Evolutionary conservation across 2,329 filamentous ascomycete genomes (phyloP), one percentile per base, ranked within the genome.

Genomic region (Alternaria novae-zelandiae): DNA sequence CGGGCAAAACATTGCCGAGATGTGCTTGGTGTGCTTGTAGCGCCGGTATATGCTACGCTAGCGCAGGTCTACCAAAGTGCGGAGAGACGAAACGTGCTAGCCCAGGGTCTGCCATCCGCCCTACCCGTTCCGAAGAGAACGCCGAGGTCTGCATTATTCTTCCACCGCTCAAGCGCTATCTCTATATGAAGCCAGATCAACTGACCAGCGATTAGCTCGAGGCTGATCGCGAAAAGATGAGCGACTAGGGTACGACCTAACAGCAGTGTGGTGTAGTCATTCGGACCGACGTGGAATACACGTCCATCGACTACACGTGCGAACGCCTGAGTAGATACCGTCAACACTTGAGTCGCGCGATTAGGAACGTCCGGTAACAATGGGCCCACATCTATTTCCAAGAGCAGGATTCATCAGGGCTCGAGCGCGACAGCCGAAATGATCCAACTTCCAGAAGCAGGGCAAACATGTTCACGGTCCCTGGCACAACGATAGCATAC

Each of bases 111-210:
- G 20, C 46, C 41, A 46, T 20, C 23, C 44, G 45, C 51, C 23
- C 25, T 55, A 47, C 53, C 58, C 45, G 54, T 49, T 56, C 21
- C 30, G 45, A 50, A 44, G 41, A 56, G n/a, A 46, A 21, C 20
- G 50, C 57, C 41, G 12, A 32, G 25, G n/a, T 25, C 30, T 43
- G 28, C 43, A 21, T 21, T 56, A 57, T 99, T 96, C 69, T 93
- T 90, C 17, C 93, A 96, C 83, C 97, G 96, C 82, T 98, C 95
- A 36, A 99, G 87, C 11, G 95, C 94, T 79, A 98, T 97, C 83
- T 98, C 97, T 94, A 98, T 98, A 83, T 98, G 98, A 59, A 96
- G 95, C 80, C 97, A 95, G 54, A 97, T 94, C 1, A 94, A 97
- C 80, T 97, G 94, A 57, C 54, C 46, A 13, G 15, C 8, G 13